Evolutionary conservation across 2,329 filamentous ascomycete species (phyloP), one percentile per base, ranked within the genome.

Genomic region (Apiospora arundinis): DNA sequence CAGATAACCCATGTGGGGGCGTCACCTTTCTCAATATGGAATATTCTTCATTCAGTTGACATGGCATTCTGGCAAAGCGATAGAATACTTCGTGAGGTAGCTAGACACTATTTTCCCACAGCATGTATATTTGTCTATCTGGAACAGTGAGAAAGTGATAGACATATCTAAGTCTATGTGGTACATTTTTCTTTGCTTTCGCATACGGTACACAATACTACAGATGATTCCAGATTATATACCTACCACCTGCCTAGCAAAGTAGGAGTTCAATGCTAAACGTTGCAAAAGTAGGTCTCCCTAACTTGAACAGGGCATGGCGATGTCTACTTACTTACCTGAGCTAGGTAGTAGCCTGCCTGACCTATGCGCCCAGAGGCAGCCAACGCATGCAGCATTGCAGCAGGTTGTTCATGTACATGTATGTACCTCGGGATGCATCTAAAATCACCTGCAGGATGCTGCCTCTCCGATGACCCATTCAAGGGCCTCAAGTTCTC

Each of bases 361-460:
- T 63, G 18, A 32, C 18, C 32, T n/a, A 28, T 25, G 46, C 32
- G 18, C 21, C 21, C 28, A 46, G 69, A 68, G 66, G 69, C 71
- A 72, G 75, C 73, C 75, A 77, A 71, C 75, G 65, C 74, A 76
- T 74, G 73, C 63, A 71, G 70, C 66, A 71, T 73, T 73, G 37
- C 67, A 65, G 49, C 32, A 63, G 70, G 73, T 72, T 73, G 72
- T 74, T 67, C 72, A 74, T 74, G 73, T 75, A 72, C 69, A 63
- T 63, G 56, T 40, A 63, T 63, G 56, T 63, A 63, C 56, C 18
- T 68, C 73, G 69, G 67, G 71, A 74, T 72, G 71, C 71, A 76
- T 42, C 70, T 65, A 72, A 72, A 68, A 74, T 74, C 71, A 72
- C 71, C 49, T 72, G 66, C 70, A 72, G 72, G 67, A 67, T 14